These are phyloP conservation scores for Phaseolus lunatus DNA, from an alignment of 306 rosid species.

Conservation along the genomic window DNA sequence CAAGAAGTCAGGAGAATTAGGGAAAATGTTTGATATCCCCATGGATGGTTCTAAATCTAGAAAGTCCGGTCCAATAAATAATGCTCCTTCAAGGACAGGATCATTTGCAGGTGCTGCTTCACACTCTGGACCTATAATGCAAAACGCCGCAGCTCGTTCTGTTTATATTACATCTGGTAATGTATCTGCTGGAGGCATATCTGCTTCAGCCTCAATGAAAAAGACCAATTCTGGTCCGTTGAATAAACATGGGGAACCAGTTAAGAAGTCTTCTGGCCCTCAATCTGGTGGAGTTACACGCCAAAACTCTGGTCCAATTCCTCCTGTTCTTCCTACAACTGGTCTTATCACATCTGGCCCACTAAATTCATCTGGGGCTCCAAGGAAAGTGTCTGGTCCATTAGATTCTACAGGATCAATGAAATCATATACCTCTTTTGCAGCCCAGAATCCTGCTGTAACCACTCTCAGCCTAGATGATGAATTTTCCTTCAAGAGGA, in stretches of 20 bases:
- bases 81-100: constrained; percentile 87
- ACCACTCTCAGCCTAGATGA: constrained; percentile 81
- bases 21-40: constrained; percentile 97
- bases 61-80: constrained; percentile 85
- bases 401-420: constrained; percentile 82
- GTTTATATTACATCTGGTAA: constrained; percentile 80
- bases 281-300: constrained; percentile 97
- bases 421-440: constrained; percentile 64
- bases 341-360: constrained; percentile 98
- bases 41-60: constrained; percentile 90
- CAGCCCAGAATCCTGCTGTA: constrained; percentile 80
- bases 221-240: constrained; percentile 96
- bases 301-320: constrained; percentile 96
- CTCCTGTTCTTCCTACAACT: constrained; percentile 92
- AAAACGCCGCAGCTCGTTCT: constrained; percentile 77
- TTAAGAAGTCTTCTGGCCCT: constrained; percentile 97
- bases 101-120: constrained; percentile 96
- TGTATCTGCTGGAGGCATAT: constrained; percentile 68
- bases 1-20: constrained; percentile 92
- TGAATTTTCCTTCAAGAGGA: constrained; percentile 82
- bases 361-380: constrained; percentile 95
- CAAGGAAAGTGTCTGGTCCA: constrained; percentile 96
- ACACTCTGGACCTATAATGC: constrained; percentile 89
- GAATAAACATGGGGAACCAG: constrained; percentile 95
- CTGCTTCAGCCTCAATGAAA: constrained; percentile 78